phyloP scores from a whole-genome alignment of 352 stramenopile genomes.

The Phytopythium ostracodes region DNA sequence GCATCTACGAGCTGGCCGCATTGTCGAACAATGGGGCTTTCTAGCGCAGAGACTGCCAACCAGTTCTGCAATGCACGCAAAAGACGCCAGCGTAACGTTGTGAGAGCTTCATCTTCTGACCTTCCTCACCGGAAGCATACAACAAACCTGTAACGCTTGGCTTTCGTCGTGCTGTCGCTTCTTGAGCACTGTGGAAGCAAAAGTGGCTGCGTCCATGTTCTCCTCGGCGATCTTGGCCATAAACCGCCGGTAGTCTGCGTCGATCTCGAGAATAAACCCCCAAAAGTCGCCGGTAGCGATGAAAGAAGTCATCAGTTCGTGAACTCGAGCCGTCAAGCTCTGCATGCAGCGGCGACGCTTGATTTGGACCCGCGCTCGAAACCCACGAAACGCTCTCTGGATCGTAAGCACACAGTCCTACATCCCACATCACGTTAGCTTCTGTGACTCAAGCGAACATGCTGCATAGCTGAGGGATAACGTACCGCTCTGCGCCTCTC shows the following conservation, averaged over 20 bases:
- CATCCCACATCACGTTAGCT: not conserved
- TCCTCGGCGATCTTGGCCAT: constrained; percentile 38
- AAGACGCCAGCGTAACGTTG: not conserved
- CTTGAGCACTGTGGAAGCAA: constrained; percentile 39
- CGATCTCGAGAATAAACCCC: constrained; percentile 52
- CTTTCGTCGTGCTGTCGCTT: constrained; percentile 47
- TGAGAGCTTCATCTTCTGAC: not conserved
- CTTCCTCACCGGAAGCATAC: not conserved
- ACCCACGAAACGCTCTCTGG: constrained; percentile 48
- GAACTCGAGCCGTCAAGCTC: constrained; percentile 37
- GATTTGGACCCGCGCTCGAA: constrained; percentile 36
- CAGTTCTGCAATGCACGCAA: constrained; percentile 24
- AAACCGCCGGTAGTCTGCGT: constrained; percentile 55
- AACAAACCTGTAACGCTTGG: constrained; percentile 50
- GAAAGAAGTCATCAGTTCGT: constrained; percentile 38
- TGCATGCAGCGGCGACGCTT: constrained; percentile 34
- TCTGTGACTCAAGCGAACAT: not conserved
- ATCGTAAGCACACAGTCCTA: constrained; percentile 32
- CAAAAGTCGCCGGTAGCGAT: constrained; percentile 53
- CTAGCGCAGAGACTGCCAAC: constrained; percentile 44
- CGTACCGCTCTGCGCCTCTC: not conserved
- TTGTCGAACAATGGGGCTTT: constrained; percentile 37
- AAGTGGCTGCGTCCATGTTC: constrained; percentile 40
- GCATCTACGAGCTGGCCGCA: not conserved
- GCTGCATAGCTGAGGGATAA: not conserved